Evolutionary conservation across 805 yeast genomes (phyloP), one percentile per base, ranked within the genome.

Genomic region (Nakazawaea wickerhamii): DNA sequence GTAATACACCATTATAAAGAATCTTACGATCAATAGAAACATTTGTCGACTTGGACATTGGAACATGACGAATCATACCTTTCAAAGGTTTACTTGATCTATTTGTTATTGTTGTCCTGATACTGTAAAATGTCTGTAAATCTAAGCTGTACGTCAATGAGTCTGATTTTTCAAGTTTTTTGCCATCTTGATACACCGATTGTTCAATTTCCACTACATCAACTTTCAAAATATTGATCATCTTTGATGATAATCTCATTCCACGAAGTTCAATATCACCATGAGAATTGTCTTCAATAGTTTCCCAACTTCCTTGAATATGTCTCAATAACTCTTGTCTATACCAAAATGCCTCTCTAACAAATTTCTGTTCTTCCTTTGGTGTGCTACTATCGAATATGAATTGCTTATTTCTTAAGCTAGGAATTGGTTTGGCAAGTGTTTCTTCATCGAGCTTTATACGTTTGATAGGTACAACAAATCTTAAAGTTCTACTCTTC

Each of bases 341-440:
- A 48, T 84, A 75, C 99, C 99, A 91, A 59, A 89, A 93, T 2
- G 75, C 64, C 47, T 79, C 81, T 44, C 78, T 68, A 61, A 78
- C 73, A 41, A 67, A 73, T 34, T 52, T 52, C 27, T 73, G 81
- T 46, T 84, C 87, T 8, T 75, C 79, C 37, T 68, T 73, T 0
- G 76, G 66, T 5, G 75, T 64, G 46, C 64, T 74, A 46, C 68
- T 64, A 52, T 77, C 82, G 26, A 77, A 70, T 15, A 86, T 70
- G 55, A 78, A 84, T 61, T 89, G 96, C 48, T 77, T 78, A 27
- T 78, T 72, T 18, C 83, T 60, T 27, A 87, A 61, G 26, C 84
- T 80, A 17, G 96, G 96, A 21, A 90, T 80, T 0, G 77, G 71
- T 32, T 60, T 58, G 5, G 62, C 55, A n/a, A 77, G 55, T 14